These are phyloP conservation scores for Auriculariales sp. DNA, from an alignment of 768 basidiomycete species.

Conservation along the genomic window DNA sequence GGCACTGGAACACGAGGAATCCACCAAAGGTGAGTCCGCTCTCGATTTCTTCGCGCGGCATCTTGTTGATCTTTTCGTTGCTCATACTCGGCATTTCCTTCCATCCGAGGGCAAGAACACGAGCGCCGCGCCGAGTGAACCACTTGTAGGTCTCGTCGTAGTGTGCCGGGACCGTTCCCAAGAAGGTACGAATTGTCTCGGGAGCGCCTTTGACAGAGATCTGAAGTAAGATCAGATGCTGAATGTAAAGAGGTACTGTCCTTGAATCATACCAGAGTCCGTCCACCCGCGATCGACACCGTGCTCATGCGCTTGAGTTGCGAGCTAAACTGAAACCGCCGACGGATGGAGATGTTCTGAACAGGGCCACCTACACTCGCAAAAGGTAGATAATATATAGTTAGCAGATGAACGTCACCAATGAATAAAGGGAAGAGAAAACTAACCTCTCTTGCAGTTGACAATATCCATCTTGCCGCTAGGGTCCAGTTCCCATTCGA, in stretches of 20 bases:
- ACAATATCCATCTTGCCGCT: conserved; percentile 30
- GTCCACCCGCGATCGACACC: conserved; percentile 48
- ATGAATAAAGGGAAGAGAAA: not conserved
- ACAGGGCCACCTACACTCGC: conserved; percentile 11
- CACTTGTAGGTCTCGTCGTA: conserved; percentile 95
- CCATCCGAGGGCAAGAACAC: conserved; percentile 82
- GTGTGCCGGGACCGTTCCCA: conserved; percentile 48
- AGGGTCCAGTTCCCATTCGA: conserved; percentile 75
- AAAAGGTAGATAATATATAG: not conserved
- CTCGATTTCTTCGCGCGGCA: conserved; percentile 74
- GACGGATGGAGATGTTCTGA: conserved; percentile 51
- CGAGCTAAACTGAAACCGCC: conserved; percentile 96
- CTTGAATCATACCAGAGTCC: conserved; percentile 42
- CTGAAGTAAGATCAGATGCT: too few species aligned
- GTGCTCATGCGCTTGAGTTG: conserved; percentile 97
- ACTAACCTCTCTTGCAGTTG: not conserved
- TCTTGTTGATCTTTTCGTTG: conserved; percentile 72
- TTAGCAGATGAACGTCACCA: not conserved
- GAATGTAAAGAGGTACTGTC: too few species aligned
- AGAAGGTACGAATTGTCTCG: conserved; percentile 88
- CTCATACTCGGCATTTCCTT: conserved; percentile 67
- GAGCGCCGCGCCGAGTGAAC: conserved; percentile 84
- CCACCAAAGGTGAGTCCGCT: conserved; percentile 72
- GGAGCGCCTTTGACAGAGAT: conserved; percentile 94
- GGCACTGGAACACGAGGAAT: conserved; percentile 97